phyloP scores from a whole-genome alignment of 2,329 filamentous ascomycete species.

The Xylaria sp. region DNA sequence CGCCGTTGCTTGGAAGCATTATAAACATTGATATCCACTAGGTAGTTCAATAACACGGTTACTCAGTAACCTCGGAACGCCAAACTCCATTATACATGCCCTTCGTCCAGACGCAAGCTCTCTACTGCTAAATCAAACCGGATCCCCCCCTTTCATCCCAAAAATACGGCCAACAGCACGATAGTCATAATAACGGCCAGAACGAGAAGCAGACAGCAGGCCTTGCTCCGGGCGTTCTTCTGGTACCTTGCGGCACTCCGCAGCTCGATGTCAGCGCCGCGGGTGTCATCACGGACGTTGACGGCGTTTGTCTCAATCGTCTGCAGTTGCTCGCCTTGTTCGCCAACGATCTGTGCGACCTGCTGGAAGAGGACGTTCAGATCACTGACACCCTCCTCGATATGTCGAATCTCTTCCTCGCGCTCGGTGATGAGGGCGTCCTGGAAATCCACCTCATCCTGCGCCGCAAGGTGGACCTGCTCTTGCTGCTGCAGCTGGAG shows the following conservation, averaged over 20 bases:
- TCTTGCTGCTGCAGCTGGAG: conserved; percentile 67
- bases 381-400: conserved; percentile 95
- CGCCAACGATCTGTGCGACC: conserved; percentile 95
- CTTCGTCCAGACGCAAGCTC: conserved; percentile 25
- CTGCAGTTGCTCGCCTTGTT: conserved; percentile 90
- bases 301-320: conserved; percentile 91
- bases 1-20: conserved; percentile 14
- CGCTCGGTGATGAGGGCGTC: conserved; percentile 95
- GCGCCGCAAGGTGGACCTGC: conserved; percentile 82
- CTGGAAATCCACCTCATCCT: conserved; percentile 98
- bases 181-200: conserved; percentile 89
- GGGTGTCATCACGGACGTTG: conserved; percentile 81
- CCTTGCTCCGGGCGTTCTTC: conserved; percentile 94
- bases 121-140: conserved; percentile 13
- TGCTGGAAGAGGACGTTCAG: conserved; percentile 97
- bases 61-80: conserved; percentile 22
- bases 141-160: conserved; percentile 66
- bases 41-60: conserved; percentile 8
- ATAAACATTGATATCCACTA: conserved; percentile 12
- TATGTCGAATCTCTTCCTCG: conserved; percentile 95
- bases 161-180: conserved; percentile 84
- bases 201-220: conserved; percentile 90
- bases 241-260: conserved; percentile 90
- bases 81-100: conserved; percentile 34
- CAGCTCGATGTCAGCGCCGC: conserved; percentile 86